These are phyloP conservation scores for Tulasnella sp. DNA, from an alignment of 768 basidiomycete genomes.

Conservation along the genomic window DNA sequence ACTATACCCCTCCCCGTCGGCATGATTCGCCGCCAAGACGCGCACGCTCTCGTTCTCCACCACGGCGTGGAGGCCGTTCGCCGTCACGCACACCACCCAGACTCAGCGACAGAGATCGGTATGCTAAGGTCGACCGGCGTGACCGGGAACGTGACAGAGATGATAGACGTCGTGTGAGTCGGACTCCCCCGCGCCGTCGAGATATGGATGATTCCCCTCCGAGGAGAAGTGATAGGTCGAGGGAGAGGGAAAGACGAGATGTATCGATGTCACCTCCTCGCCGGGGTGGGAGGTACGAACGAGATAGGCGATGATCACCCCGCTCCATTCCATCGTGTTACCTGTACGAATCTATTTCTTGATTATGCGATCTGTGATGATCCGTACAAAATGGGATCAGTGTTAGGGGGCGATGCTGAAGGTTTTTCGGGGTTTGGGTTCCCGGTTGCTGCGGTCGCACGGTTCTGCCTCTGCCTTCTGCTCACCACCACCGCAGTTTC, in stretches of 20 bases:
- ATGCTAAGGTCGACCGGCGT: too few species aligned
- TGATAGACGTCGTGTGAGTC: background rate
- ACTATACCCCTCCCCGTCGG: slow-evolving; percentile 47
- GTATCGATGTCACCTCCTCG: background rate
- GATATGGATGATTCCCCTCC: background rate
- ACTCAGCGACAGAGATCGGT: background rate
- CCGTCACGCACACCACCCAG: slow-evolving; percentile 6
- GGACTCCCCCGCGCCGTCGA: background rate
- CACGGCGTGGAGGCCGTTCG: slow-evolving; percentile 1
- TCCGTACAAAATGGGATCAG: background rate
- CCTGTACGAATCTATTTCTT: background rate
- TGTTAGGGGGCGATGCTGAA: background rate
- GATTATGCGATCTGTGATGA: background rate
- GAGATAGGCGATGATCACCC: background rate
- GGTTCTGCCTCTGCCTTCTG: background rate
- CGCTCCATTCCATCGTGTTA: background rate
- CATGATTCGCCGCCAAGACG: slow-evolving; percentile 20
- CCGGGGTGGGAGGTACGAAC: slow-evolving; percentile 1
- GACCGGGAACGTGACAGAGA: background rate
- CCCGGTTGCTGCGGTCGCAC: background rate
- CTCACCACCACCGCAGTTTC: background rate
- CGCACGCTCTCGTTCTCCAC: slow-evolving; percentile 20
- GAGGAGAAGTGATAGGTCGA: too few species aligned
- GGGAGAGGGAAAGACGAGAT: too few species aligned
- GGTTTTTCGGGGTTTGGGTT: background rate